A percentile compares a stretch with the other conserved stretches of the same genome.
Evolutionary conservation across 805 yeast species (phyloP).

Genomic region (Hanseniaspora valbyensis): DNA sequence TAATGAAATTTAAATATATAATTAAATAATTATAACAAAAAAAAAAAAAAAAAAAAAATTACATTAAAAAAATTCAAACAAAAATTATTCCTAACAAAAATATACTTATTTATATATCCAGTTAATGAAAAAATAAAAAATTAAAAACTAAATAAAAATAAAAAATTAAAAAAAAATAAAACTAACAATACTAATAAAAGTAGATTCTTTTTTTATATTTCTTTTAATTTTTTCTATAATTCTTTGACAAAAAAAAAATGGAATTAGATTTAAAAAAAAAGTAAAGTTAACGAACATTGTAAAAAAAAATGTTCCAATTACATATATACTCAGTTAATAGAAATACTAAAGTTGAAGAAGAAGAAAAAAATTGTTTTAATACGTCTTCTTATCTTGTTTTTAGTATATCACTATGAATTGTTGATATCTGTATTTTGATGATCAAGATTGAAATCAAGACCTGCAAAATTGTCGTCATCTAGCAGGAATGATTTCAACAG

Average conservation of each 20-base stretch:
- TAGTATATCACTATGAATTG: neutral
- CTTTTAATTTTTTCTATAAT: too few relatives aligned
- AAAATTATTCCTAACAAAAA: too few relatives aligned
- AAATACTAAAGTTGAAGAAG: too few relatives aligned
- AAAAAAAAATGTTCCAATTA: neutral
- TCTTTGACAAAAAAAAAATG: neutral
- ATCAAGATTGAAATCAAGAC: neutral
- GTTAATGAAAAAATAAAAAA: neutral
- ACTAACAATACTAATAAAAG: too few relatives aligned
- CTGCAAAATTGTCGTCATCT: slow-evolving; percentile 1
- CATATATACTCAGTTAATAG: too few relatives aligned
- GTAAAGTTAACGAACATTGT: neutral
- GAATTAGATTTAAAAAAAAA: neutral
- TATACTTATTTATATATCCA: neutral
- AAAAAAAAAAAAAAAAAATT: too few relatives aligned
- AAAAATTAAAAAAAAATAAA: neutral
- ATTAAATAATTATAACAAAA: neutral
- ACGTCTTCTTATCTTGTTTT: too few relatives aligned
- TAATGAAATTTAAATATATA: neutral
- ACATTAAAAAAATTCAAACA: too few relatives aligned
- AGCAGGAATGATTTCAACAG: slow-evolving; percentile 5
- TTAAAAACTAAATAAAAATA: neutral
- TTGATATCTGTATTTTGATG: neutral
- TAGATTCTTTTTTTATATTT: too few relatives aligned
- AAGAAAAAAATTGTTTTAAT: too few relatives aligned